Percentiles rank a stretch among this genome's conserved stretches.
Evolutionary conservation across 768 basidiomycete species (phyloP).

Genomic region (Russula abietina): DNA sequence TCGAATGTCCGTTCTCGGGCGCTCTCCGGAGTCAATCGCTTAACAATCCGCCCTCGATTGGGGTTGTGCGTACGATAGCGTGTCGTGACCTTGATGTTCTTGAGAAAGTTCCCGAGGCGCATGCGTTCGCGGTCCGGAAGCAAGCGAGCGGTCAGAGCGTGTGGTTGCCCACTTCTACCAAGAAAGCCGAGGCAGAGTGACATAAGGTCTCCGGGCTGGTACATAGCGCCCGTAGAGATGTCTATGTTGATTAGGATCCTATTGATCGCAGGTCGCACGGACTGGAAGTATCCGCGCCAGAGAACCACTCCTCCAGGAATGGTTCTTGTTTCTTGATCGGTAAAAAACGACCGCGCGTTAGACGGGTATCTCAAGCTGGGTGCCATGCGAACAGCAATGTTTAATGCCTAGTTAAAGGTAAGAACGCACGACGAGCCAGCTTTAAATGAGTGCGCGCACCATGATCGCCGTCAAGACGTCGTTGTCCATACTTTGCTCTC

Average conservation of each 20-base stretch:
- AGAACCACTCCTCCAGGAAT: constrained; percentile 61
- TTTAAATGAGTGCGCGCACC: constrained; percentile 32
- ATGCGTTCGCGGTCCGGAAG: constrained; percentile 48
- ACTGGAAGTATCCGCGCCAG: constrained; percentile 80
- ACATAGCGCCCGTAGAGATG: constrained; percentile 71
- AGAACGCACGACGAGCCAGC: background rate
- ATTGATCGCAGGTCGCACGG: constrained; percentile 59
- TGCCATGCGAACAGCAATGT: constrained; percentile 69
- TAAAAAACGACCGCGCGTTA: constrained; percentile 70
- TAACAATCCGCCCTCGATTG: constrained; percentile 47
- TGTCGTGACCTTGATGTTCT: constrained; percentile 47
- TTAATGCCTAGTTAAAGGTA: constrained; percentile 46
- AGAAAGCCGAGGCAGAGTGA: constrained; percentile 54
- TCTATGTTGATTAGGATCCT: constrained; percentile 68
- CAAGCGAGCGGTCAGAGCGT: constrained; percentile 36
- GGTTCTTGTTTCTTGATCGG: constrained; percentile 42
- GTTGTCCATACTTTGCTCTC: constrained; percentile 66
- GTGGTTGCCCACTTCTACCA: constrained; percentile 29
- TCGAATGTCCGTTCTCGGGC: constrained; percentile 51
- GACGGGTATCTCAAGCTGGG: constrained; percentile 62
- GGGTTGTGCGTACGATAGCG: constrained; percentile 24
- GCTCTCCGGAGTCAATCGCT: constrained; percentile 48
- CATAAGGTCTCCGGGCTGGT: constrained; percentile 54
- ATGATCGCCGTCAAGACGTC: constrained; percentile 59
- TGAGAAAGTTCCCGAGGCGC: constrained; percentile 49